Evolutionary conservation across 129 eudicot genomes (phyloP), one percentile per base, ranked within the genome.

Genomic region (Flaveria trinervia): DNA sequence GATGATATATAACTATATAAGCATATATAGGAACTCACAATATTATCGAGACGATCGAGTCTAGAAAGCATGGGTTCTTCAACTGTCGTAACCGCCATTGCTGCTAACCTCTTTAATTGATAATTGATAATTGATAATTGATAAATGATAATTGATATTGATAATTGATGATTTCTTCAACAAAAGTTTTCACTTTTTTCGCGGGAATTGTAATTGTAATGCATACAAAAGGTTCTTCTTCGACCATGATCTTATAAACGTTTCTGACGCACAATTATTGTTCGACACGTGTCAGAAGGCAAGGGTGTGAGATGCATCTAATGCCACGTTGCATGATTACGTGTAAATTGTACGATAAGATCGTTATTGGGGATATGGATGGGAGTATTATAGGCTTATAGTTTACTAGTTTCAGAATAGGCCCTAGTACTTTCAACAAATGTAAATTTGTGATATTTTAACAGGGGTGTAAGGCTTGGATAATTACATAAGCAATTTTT

Each of bases 51-150:
- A 8, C 96, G 92, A 70, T 87, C 87, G 17, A 92, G 87, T 52
- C 92, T 85, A 9, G 90, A 70, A 59, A 92, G 88, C 57, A 89
- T 87, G 23, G 92, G 97, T 66, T 87, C 96, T 78, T 89, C 92
- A 12, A 70, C 68, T 18, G 72, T 56, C n/a, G 52, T 41, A 23
- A 69, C 81, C 73, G 84, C 67, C 39, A 45, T 45, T 44, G 48
- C 12, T 44, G 48, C 11, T 20, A 2, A 30, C 36, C 36, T 30
- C 0, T 26, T 26, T 26, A 30, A 30, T 0, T 0, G 41, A 36
- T 36, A 7, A 30, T 3, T 0, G 41, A 36, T 36, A 8, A 36
- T 36, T 36, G n/a, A n/a, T n/a, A n/a, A n/a, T n/a, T n/a, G n/a
- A n/a, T n/a, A n/a, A n/a, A n/a, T n/a, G n/a, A n/a, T n/a, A n/a